Evolutionary conservation across 345 rosid species (phyloP), one percentile per base, ranked within the genome.

Genomic region (Gossypium thurberi): DNA sequence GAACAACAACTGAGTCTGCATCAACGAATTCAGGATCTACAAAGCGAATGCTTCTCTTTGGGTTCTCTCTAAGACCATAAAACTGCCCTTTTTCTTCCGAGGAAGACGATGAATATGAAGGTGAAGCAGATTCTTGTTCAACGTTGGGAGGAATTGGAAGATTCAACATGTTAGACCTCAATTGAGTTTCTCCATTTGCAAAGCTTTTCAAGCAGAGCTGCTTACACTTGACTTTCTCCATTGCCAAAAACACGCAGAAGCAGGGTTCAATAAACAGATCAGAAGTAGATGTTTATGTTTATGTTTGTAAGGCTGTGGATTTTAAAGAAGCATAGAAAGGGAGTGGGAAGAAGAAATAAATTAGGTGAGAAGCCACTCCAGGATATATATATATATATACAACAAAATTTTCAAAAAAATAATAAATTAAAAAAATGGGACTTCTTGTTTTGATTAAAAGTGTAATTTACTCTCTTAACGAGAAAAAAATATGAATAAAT

Each of bases 361-460:
- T 92, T 86, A 78, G 94, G 88, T 88, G 76, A 87, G 90, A 85
- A 92, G 97, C 97, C 83, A 87, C 82, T 78, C 85, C 84, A 79
- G 72, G 73, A 70, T 75, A 83, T 75, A n/a, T 14, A 23, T 58
- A 11, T 33, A 57, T 9, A 58, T 26, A 12, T 11, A 56, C 52
- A 37, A n/a, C 55, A 0, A 21, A 57, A 21, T 69, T 40, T 66
- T n/a, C 47, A 61, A 76, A 59, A 59, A 73, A 50, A 44, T 46
- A 67, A 77, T 74, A 46, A 73, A 57, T 72, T 10, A 46, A 20
- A 17, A 17, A 2, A 26, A 17, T 20, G 40, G 40, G 40, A 33
- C 13, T 46, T 46, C 13, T 11, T n/a, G 21, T 42, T 69, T 37
- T 37, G 12, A 51, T 73, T 78, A 55, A 48, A 18, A 59, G 17